These are phyloP conservation scores for Epichloe uncinata DNA, from an alignment of 2,329 filamentous ascomycete species.

Conservation along the genomic window DNA sequence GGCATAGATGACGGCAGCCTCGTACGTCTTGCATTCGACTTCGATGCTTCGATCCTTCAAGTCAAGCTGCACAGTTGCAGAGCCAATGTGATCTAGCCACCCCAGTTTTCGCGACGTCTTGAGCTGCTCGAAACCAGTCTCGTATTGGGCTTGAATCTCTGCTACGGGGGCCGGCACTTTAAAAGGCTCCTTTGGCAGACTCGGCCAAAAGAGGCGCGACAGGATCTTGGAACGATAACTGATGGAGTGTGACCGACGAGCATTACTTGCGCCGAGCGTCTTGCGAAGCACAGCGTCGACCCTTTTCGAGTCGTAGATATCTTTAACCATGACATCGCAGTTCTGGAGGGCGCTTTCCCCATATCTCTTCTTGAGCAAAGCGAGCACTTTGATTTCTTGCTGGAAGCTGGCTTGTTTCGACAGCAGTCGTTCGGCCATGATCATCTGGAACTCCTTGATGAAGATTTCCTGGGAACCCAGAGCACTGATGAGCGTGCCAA, in stretches of 20 bases:
- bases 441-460: slow-evolving; percentile 83
- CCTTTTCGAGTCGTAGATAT: slow-evolving; percentile 70
- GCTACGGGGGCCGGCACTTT: slow-evolving; percentile 44
- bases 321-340: slow-evolving; percentile 94
- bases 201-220: slow-evolving; percentile 88
- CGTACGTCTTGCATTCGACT: slow-evolving; percentile 66
- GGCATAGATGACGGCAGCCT: slow-evolving; percentile 76
- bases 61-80: slow-evolving; percentile 68
- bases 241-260: slow-evolving; percentile 9
- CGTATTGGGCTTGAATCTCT: slow-evolving; percentile 56
- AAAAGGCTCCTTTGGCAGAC: slow-evolving; percentile 58
- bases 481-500: slow-evolving; percentile 77
- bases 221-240: slow-evolving; percentile 71
- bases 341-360: slow-evolving; percentile 77
- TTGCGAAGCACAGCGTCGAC: slow-evolving; percentile 56
- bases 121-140: slow-evolving; percentile 60
- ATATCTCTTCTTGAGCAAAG: slow-evolving; percentile 77
- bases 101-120: slow-evolving; percentile 77
- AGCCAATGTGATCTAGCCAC: slow-evolving; percentile 75
- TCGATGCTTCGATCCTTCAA: slow-evolving; percentile 65
- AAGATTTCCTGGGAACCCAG: slow-evolving; percentile 85
- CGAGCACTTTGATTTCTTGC: slow-evolving; percentile 70
- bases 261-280: slow-evolving; percentile 12
- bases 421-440: slow-evolving; percentile 72
- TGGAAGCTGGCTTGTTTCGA: slow-evolving; percentile 55